Conservation (phyloP, 306 rosid species). For the Malus sieversii region DNA sequence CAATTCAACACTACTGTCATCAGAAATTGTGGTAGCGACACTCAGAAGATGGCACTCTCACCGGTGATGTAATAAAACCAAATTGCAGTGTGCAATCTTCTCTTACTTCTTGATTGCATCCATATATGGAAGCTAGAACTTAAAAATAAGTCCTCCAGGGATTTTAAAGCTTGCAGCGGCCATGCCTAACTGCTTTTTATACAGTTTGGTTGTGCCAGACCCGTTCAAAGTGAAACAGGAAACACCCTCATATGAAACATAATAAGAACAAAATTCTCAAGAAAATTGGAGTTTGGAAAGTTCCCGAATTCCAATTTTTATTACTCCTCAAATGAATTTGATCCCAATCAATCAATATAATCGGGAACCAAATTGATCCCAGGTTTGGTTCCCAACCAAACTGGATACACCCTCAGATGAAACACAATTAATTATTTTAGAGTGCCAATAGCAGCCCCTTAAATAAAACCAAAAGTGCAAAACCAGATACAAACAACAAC, state of each 20-base stretch:
- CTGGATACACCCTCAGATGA: neutral
- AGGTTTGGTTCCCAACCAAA: neutral
- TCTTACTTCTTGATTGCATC: conserved; percentile 8
- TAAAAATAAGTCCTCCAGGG: conserved; percentile 14
- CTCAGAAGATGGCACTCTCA: conserved; percentile 7
- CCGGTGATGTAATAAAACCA: conserved; percentile 14
- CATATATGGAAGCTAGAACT: conserved; percentile 87
- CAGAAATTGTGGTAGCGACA: neutral
- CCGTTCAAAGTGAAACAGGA: conserved; percentile 66
- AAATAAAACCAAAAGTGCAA: too few species aligned
- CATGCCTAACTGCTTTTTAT: conserved; percentile 75
- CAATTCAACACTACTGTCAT: conserved; percentile 12
- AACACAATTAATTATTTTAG: neutral
- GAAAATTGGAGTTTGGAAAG: too few species aligned
- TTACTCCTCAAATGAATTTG: neutral
- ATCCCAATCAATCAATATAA: too few species aligned
- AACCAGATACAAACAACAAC: too few species aligned
- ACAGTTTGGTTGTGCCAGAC: conserved; percentile 95
- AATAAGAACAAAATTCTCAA: too few species aligned
- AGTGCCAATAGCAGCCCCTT: too few species aligned
- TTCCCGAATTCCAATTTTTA: neutral
- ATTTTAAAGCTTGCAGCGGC: too few species aligned
- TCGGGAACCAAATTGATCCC: neutral
- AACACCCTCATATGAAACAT: too few species aligned
- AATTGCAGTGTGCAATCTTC: neutral